Conservation (phyloP, 73 alveolate genomes). For the Halteria grandinella region DNA sequence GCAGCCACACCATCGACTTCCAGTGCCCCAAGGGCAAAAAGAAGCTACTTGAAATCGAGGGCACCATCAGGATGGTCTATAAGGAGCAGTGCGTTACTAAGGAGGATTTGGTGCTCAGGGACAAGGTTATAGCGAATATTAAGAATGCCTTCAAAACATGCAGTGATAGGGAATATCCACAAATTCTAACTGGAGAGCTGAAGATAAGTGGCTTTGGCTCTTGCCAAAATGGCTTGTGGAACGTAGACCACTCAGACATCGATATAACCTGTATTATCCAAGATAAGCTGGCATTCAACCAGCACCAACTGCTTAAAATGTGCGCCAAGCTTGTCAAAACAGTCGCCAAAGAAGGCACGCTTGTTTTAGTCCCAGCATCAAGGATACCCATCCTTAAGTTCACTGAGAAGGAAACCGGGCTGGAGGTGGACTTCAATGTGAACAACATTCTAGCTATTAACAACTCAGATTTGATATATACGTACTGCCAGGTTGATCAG, state of each 20-base stretch:
- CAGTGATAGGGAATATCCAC: conserved; percentile 16
- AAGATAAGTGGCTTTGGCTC: conserved; percentile 39
- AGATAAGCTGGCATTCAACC: conserved; percentile 16
- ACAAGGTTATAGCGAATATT: conserved; percentile 11
- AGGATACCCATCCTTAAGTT: conserved; percentile 76
- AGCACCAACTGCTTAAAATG: conserved; percentile 15
- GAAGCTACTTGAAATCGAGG: conserved; percentile 34
- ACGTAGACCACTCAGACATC: conserved; percentile 37
- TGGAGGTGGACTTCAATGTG: conserved; percentile 79
- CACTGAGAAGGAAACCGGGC: conserved; percentile 66
- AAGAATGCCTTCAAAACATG: conserved; percentile 9
- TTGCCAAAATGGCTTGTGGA: conserved; percentile 55
- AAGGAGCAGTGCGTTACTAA: conserved; percentile 1
- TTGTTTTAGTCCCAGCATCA: conserved; percentile 34
- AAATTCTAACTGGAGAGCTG: conserved; percentile 14
- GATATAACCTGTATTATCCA: conserved; percentile 21
- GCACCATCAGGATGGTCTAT: conserved; percentile 21
- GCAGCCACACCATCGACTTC: not conserved
- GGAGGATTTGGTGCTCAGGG: conserved; percentile 34
- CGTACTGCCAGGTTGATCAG: conserved; percentile 80
- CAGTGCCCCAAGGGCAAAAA: not conserved
- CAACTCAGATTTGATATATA: conserved; percentile 74
- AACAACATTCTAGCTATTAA: conserved; percentile 72
- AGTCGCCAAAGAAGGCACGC: conserved; percentile 34
- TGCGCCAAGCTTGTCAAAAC: not conserved